A percentile compares a stretch with the other conserved stretches of the same genome.
Evolutionary conservation across 805 yeast species (phyloP).

Genomic region (Pichia occidentalis): DNA sequence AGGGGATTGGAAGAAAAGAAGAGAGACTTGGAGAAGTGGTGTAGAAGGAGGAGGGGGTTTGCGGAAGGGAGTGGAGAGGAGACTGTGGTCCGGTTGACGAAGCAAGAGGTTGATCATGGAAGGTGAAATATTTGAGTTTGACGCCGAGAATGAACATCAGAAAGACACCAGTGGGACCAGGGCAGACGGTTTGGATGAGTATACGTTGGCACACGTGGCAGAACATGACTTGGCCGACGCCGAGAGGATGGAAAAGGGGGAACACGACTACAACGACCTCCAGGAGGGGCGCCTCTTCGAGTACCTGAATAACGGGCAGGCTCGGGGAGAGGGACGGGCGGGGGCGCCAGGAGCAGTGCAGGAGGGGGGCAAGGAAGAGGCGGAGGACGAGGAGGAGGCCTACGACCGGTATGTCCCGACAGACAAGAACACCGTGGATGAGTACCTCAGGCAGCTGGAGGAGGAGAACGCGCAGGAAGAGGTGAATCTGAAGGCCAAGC

Average conservation of each 20-base stretch:
- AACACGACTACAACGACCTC: conserved; percentile 4
- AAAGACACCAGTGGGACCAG: neutral
- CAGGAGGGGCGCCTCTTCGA: conserved; percentile 4
- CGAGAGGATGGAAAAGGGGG: conserved; percentile 5
- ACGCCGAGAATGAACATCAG: neutral
- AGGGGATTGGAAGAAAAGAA: too few species aligned
- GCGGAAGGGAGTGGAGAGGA: too few species aligned
- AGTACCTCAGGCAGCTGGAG: conserved; percentile 12
- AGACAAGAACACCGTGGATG: conserved; percentile 18
- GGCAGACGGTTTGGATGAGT: neutral
- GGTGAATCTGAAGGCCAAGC: conserved; percentile 1
- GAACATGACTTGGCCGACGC: conserved; percentile 3
- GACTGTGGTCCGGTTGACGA: too few species aligned
- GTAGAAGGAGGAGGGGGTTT: too few species aligned
- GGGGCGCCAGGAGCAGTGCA: too few species aligned
- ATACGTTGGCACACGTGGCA: conserved; percentile 1
- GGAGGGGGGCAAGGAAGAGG: too few species aligned
- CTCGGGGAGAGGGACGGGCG: too few species aligned
- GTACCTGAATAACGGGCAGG: conserved; percentile 6
- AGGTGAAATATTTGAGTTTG: conserved; percentile 11
- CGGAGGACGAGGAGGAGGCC: conserved; percentile 23
- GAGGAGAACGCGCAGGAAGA: conserved; percentile 2
- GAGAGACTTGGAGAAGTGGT: too few species aligned
- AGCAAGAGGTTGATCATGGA: too few species aligned
- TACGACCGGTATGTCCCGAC: conserved; percentile 29